Evolutionary conservation across 2,329 filamentous ascomycete species (phyloP).

Genomic region (Penicillium brevicompactum): DNA sequence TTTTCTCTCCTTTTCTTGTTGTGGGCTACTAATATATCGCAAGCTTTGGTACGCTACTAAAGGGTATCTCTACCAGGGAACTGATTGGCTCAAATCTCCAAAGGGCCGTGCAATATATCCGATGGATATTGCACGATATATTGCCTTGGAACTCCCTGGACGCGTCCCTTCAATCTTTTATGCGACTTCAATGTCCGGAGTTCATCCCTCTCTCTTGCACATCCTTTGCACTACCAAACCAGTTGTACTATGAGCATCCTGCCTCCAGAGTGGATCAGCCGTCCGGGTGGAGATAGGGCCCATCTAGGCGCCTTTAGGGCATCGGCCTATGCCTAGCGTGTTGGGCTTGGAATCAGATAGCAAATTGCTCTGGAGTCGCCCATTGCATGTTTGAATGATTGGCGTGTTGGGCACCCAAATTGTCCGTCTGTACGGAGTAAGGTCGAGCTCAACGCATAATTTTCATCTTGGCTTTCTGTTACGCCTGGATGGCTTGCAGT

Average conservation of each 20-base stretch:
- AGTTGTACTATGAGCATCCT: neutral
- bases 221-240: neutral
- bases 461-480: constrained; percentile 11
- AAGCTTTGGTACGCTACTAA: constrained; percentile 23
- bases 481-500: constrained; percentile 20
- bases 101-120: constrained; percentile 6
- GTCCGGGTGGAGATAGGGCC: constrained; percentile 16
- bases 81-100: constrained; percentile 17
- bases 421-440: neutral
- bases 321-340: constrained; percentile 12
- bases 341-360: neutral
- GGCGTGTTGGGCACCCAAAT: constrained; percentile 14
- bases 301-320: constrained; percentile 9
- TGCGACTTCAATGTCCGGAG: neutral
- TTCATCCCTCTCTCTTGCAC: neutral
- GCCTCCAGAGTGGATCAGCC: constrained; percentile 18
- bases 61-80: neutral
- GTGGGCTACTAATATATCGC: constrained; percentile 14
- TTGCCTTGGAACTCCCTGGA: neutral
- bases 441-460: constrained; percentile 1
- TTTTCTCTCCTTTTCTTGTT: neutral
- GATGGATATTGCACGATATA: neutral
- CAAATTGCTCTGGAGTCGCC: neutral
- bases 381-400: neutral
- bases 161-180: neutral